Conservation (phyloP, 768 basidiomycete species). For the Rhodocollybia butyracea region DNA sequence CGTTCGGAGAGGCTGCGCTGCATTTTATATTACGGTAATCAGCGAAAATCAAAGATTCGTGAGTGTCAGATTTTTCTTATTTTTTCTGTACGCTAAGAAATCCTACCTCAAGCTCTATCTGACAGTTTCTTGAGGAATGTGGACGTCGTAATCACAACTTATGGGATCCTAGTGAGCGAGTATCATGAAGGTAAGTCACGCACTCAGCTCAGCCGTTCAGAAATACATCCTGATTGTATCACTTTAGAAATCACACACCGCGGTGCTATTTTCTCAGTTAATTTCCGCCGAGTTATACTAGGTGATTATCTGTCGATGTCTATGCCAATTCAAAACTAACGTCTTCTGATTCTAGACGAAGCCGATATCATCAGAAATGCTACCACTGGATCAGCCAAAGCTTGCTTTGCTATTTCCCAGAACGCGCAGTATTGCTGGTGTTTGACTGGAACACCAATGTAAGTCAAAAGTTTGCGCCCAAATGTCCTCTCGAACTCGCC, state of each 20-base stretch:
- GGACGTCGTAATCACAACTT: conserved; percentile 85
- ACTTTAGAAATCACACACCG: too few species aligned
- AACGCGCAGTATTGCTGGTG: conserved; percentile 82
- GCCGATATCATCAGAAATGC: conserved; percentile 91
- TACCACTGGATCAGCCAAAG: conserved; percentile 56
- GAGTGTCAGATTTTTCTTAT: background rate
- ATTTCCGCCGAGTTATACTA: conserved; percentile 84
- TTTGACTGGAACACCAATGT: conserved; percentile 85
- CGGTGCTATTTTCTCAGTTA: conserved; percentile 71
- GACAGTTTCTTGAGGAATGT: conserved; percentile 47
- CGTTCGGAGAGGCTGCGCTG: conserved; percentile 57
- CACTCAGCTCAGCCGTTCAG: too few species aligned
- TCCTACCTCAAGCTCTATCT: conserved; percentile 43
- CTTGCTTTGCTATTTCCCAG: conserved; percentile 72
- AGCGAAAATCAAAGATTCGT: background rate
- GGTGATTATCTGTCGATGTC: conserved; percentile 41
- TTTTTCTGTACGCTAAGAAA: background rate
- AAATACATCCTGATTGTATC: too few species aligned
- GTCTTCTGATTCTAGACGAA: conserved; percentile 54
- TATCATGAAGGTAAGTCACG: conserved; percentile 46
- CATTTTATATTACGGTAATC: conserved; percentile 68
- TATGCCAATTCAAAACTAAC: background rate
- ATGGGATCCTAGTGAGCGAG: conserved; percentile 79
- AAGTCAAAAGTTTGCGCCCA: conserved; percentile 12
- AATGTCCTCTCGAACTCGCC: background rate